phyloP scores from a whole-genome alignment of 352 stramenopile species.

The Thraustochytrium striatum region DNA sequence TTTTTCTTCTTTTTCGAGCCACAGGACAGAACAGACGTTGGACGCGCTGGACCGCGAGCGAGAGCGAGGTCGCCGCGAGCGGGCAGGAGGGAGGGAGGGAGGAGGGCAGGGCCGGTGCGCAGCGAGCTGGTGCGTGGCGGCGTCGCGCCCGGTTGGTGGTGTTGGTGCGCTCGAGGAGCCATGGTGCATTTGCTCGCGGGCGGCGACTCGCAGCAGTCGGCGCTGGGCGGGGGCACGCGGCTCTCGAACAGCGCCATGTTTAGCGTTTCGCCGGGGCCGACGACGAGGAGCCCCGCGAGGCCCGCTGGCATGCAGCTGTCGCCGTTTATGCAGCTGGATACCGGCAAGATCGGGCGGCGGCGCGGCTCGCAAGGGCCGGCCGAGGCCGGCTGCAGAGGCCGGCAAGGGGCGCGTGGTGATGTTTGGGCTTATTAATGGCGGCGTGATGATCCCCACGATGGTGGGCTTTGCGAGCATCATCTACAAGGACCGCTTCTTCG shows the following conservation, averaged over 20 bases:
- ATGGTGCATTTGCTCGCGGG: too few relatives aligned
- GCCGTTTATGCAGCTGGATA: neutral
- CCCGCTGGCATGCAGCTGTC: neutral
- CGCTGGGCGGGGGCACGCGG: neutral
- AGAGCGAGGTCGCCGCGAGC: neutral
- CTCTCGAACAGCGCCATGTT: neutral
- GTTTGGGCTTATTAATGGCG: conserved; percentile 40
- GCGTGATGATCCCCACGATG: conserved; percentile 46
- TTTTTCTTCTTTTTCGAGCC: too few relatives aligned
- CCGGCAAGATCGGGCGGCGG: neutral
- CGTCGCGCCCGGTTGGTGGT: neutral
- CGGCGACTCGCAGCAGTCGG: too few relatives aligned
- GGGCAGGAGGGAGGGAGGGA: neutral
- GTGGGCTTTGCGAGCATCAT: conserved; percentile 48
- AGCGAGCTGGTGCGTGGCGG: neutral
- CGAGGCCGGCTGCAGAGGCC: neutral
- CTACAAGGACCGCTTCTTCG: conserved; percentile 74
- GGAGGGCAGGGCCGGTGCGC: neutral
- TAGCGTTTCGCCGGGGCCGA: neutral
- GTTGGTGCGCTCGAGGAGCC: too few relatives aligned
- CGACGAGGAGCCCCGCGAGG: too few relatives aligned
- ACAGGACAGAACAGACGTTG: too few relatives aligned
- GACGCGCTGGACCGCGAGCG: neutral
- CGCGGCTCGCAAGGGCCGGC: neutral
- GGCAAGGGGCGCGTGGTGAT: neutral